A percentile compares a stretch with the other conserved stretches of the same genome.
phyloP scores from a whole-genome alignment of 306 rosid species.

The Amphicarpaea edgeworthii region DNA sequence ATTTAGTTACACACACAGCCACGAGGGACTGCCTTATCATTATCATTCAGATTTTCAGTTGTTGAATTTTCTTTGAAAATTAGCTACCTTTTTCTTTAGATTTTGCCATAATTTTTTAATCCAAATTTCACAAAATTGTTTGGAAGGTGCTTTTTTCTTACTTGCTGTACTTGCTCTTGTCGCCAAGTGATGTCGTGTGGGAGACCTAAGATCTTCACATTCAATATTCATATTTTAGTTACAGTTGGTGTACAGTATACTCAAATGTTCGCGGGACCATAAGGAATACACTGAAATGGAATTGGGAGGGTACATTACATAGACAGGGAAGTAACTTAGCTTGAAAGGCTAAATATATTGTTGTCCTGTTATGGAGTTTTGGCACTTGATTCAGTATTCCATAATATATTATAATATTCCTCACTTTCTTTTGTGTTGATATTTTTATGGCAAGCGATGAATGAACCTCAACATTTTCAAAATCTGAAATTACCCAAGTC shows the following conservation, averaged over 20 bases:
- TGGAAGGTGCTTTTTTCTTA: slow-evolving; percentile 31
- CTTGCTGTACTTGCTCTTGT: neutral
- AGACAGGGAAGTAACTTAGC: slow-evolving; percentile 40
- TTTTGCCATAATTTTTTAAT: neutral
- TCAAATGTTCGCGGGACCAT: slow-evolving; percentile 47
- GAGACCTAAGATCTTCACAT: slow-evolving; percentile 25
- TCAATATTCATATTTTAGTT: neutral
- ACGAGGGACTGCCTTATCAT: no score
- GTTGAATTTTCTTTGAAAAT: neutral
- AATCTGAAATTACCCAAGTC: neutral
- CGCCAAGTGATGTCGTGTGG: slow-evolving; percentile 7
- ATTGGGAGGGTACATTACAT: slow-evolving; percentile 14
- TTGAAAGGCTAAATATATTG: slow-evolving; percentile 42
- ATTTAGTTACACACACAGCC: no score
- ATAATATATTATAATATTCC: neutral
- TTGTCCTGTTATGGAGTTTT: neutral
- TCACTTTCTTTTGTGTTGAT: neutral
- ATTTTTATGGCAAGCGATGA: neutral
- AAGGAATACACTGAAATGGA: slow-evolving; percentile 16
- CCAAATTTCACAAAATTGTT: neutral
- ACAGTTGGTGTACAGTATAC: neutral
- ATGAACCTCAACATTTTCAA: slow-evolving; percentile 3
- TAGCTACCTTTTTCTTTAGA: neutral
- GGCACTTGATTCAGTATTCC: neutral
- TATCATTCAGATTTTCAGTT: slow-evolving; percentile 17